Evolutionary conservation across 2,329 filamentous ascomycete species (phyloP), one percentile per base, ranked within the genome.

Genomic region (Exophiala aquamarina): DNA sequence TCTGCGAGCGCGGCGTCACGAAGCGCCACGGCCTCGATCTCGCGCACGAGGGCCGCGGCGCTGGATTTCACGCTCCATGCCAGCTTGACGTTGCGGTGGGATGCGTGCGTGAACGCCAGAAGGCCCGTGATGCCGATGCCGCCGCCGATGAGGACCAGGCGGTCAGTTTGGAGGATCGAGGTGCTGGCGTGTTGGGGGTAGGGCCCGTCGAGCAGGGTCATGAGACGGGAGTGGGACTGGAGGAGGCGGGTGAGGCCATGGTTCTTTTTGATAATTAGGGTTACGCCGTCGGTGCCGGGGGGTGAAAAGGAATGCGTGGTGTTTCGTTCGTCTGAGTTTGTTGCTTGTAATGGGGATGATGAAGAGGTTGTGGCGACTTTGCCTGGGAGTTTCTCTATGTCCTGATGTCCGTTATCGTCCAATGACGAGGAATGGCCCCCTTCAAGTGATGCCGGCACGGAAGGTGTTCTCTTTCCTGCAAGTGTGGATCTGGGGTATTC

Each of bases 11-110:
- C 23, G 23, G 23, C 23, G 23, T 26, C 23, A 26, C 23, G 23
- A 6, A 26, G 23, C 23, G 23, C 23, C 14, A 58, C 57, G 3
- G 18, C 33, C 1, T 59, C 54, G 13, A 73, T 45, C 10, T 66
- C 64, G 5, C 63, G 39, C 17, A 60, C 59, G 5, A 74, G 50
- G 3, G 58, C 52, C 19, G 45, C 39, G 1, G 56, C 59, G 1
- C 40, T 23, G n/a, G 54, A 18, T 21, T 37, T 37, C 4, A 37
- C 35, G 18, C 15, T 19, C 35, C 35, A 37, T 20, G 35, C 35
- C 4, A 37, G 18, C 18, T 37, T 37, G 35, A 37, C 35, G 35
- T 37, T 37, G 11, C 14, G 35, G 19, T 37, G 9, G 23, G 6
- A 6, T 19, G 35, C 14, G 18, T 37, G 35, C 8, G 18, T n/a